Conservation (phyloP, 2,329 filamentous ascomycete species). For the Diaporthe sp. region DNA sequence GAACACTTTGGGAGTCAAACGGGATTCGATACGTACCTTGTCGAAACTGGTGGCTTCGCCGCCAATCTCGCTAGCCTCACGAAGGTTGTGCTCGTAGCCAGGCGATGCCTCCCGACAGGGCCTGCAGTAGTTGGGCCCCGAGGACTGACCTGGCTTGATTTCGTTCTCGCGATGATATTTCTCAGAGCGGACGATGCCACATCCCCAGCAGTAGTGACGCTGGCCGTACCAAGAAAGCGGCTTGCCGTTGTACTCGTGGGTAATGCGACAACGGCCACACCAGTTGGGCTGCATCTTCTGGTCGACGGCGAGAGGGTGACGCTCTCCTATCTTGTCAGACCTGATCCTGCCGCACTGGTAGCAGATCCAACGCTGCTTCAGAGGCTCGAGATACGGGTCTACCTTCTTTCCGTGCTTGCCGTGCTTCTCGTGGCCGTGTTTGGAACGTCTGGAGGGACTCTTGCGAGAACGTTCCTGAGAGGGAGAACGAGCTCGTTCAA, state of each 20-base stretch:
- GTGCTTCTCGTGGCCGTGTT: conserved; percentile 37
- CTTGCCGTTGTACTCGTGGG: conserved; percentile 20
- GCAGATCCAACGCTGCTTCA: conserved; percentile 54
- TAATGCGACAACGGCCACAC: conserved; percentile 53
- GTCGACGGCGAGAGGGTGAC: conserved; percentile 50
- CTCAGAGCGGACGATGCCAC: conserved; percentile 41
- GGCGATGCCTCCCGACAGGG: conserved; percentile 38
- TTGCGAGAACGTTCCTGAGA: conserved; percentile 15
- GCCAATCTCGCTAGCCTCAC: conserved; percentile 40
- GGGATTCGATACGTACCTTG: conserved; percentile 17
- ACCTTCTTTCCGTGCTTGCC: conserved; percentile 40
- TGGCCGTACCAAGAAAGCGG: conserved; percentile 34
- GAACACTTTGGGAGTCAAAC: neutral
- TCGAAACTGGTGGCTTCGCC: conserved; percentile 22
- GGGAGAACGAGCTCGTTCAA: neutral
- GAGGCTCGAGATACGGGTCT: conserved; percentile 32
- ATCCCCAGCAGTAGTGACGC: conserved; percentile 42
- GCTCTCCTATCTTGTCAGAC: conserved; percentile 56
- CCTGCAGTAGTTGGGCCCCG: conserved; percentile 41
- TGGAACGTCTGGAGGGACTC: conserved; percentile 25
- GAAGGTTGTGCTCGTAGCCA: conserved; percentile 35
- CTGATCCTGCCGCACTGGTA: conserved; percentile 57
- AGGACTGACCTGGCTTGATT: conserved; percentile 16
- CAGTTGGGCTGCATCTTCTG: conserved; percentile 52
- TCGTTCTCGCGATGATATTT: conserved; percentile 39